These are phyloP conservation scores for Stemphylium lycopersici DNA, from an alignment of 2,329 filamentous ascomycete species.

Conservation along the genomic window DNA sequence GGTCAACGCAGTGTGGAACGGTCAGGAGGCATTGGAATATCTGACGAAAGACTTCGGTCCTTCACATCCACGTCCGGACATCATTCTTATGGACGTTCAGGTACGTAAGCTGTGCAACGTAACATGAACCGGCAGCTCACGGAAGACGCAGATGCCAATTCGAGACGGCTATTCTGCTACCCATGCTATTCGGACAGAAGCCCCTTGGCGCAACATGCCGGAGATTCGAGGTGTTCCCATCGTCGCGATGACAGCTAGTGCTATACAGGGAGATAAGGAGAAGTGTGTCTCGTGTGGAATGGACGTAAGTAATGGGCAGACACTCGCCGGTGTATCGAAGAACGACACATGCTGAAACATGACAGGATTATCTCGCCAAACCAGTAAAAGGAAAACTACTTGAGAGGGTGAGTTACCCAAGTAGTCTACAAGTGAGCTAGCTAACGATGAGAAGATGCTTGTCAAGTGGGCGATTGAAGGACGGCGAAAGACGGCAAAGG, in stretches of 20 bases:
- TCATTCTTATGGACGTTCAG: constrained; percentile 81
- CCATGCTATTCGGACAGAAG: constrained; percentile 71
- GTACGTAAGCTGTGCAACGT: constrained; percentile 57
- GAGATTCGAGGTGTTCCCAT: constrained; percentile 69
- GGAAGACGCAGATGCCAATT: constrained; percentile 49
- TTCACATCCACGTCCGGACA: constrained; percentile 66
- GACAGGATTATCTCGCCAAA: constrained; percentile 45
- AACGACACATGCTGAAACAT: constrained; percentile 26
- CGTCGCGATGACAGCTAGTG: constrained; percentile 81
- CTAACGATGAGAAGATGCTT: constrained; percentile 56
- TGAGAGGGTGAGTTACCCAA: constrained; percentile 56
- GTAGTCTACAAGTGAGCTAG: constrained; percentile 8
- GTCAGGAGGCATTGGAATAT: constrained; percentile 78
- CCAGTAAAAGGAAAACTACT: constrained; percentile 72
- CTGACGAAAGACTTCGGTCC: constrained; percentile 60
- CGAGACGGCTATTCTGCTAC: constrained; percentile 81
- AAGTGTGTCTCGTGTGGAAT: constrained; percentile 75
- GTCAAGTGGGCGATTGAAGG: constrained; percentile 68
- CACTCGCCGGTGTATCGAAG: constrained; percentile 10
- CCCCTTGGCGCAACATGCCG: constrained; percentile 66
- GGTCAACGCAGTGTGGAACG: constrained; percentile 76
- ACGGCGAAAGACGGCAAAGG: constrained; percentile 43
- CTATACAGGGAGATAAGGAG: constrained; percentile 76
- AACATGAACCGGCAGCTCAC: constrained; percentile 1
- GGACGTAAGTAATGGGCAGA: constrained; percentile 56